Conservation (phyloP, 495 filamentous ascomycete species). For the Penicillium parvum region DNA sequence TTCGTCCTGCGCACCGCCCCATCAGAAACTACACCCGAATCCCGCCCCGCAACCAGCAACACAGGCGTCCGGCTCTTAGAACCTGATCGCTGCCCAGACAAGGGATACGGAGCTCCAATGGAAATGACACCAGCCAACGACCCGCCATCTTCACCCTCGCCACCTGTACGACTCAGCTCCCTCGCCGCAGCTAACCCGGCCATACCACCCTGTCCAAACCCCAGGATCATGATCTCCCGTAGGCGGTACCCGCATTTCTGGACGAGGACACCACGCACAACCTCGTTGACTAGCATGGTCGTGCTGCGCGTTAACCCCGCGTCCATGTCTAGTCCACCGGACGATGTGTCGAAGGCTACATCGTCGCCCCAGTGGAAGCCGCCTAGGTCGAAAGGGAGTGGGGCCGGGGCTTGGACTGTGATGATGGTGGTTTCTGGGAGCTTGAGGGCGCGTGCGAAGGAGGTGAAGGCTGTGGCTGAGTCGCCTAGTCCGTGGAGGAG, state of each 20-base stretch:
- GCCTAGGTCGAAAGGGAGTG: constrained; percentile 66
- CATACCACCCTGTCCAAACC: constrained; percentile 87
- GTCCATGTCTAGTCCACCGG: constrained; percentile 70
- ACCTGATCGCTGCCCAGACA: constrained; percentile 36
- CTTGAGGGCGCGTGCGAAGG: constrained; percentile 66
- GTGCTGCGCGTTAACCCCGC: constrained; percentile 63
- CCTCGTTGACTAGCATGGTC: constrained; percentile 44
- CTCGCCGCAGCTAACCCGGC: constrained; percentile 58
- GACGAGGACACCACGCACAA: constrained; percentile 59
- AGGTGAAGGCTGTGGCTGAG: constrained; percentile 60
- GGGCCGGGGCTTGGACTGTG: constrained; percentile 67
- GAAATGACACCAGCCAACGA: constrained; percentile 61
- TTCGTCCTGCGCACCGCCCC: constrained; percentile 59
- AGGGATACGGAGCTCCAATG: constrained; percentile 68
- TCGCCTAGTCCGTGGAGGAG: constrained; percentile 92
- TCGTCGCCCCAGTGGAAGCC: constrained; percentile 97
- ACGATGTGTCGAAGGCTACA: constrained; percentile 57
- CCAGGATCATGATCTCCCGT: constrained; percentile 71
- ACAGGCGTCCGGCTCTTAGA: constrained; percentile 64
- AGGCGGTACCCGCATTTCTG: constrained; percentile 64
- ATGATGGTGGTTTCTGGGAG: constrained; percentile 79
- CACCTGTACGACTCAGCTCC: constrained; percentile 18
- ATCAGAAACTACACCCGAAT: constrained; percentile 57
- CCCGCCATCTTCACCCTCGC: constrained; percentile 24
- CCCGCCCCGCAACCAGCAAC: constrained; percentile 64